These are phyloP conservation scores for Butyriboletus loyo DNA, from an alignment of 768 basidiomycete genomes.

Conservation along the genomic window DNA sequence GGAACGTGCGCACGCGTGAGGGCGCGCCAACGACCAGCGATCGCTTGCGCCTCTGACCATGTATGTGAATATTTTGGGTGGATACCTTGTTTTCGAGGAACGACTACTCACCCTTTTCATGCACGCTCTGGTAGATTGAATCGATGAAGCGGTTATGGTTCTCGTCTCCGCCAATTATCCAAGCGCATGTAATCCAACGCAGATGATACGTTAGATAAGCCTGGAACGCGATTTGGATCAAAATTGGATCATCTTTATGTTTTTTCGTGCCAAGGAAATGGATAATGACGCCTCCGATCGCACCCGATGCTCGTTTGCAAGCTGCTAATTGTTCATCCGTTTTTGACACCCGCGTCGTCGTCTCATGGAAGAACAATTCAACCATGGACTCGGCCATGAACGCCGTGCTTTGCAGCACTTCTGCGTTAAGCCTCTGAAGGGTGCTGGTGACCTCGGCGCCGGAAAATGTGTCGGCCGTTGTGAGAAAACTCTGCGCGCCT, in stretches of 20 bases:
- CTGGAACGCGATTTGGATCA: slow-evolving; percentile 38
- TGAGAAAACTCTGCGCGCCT: slow-evolving; percentile 45
- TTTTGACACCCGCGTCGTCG: slow-evolving; percentile 4
- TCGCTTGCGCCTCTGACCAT: slow-evolving; percentile 40
- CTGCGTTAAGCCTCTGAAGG: slow-evolving; percentile 46
- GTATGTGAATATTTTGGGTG: neutral
- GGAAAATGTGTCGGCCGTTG: slow-evolving; percentile 42
- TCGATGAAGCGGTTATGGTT: slow-evolving; percentile 20
- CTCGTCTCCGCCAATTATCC: slow-evolving; percentile 31
- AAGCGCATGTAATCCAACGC: slow-evolving; percentile 28
- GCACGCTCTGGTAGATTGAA: slow-evolving; percentile 34
- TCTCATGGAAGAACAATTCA: slow-evolving; percentile 36
- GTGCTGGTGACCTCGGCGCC: slow-evolving; percentile 44
- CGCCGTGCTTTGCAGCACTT: slow-evolving; percentile 47
- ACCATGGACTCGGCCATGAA: slow-evolving; percentile 47
- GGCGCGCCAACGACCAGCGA: slow-evolving; percentile 44
- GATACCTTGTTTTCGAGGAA: neutral
- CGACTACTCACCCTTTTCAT: slow-evolving; percentile 33
- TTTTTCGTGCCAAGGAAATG: slow-evolving; percentile 28
- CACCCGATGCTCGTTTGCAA: slow-evolving; percentile 17
- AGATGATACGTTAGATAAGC: slow-evolving; percentile 26
- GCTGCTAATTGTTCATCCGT: slow-evolving; percentile 23
- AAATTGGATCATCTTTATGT: slow-evolving; percentile 33
- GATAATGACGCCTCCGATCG: slow-evolving; percentile 20
- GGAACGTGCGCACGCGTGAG: slow-evolving; percentile 35